Percentiles rank a stretch among this genome's conserved stretches.
Evolutionary conservation across 768 basidiomycete genomes (phyloP).

Genomic region (Lentinula guzmanii): DNA sequence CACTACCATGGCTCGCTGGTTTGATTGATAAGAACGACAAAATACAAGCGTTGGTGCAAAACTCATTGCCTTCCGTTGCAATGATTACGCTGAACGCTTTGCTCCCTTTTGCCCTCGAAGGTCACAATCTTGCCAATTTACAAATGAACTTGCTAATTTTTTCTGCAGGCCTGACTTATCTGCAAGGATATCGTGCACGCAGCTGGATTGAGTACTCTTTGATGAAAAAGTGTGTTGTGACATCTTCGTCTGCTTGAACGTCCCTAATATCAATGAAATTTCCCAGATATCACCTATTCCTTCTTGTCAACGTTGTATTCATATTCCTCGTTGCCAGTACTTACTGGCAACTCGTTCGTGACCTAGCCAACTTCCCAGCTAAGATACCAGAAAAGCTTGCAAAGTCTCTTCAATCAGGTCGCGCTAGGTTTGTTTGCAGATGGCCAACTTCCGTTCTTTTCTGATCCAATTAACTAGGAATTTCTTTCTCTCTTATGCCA

Average conservation of each 20-base stretch:
- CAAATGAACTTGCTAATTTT: constrained; percentile 2
- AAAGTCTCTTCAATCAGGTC: constrained; percentile 69
- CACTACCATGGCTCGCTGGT: constrained; percentile 80
- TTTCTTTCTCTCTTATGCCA: constrained; percentile 82
- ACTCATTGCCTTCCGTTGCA: constrained; percentile 86
- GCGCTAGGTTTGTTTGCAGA: constrained; percentile 45
- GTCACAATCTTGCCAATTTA: constrained; percentile 27
- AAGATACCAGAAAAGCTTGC: constrained; percentile 95
- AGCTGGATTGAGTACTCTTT: constrained; percentile 94
- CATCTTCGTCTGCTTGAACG: not conserved
- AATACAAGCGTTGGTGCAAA: constrained; percentile 86
- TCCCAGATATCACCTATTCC: constrained; percentile 85
- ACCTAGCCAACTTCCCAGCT: constrained; percentile 88
- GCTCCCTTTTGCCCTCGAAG: constrained; percentile 86
- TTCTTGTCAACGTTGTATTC: constrained; percentile 89
- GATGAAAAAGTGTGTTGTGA: constrained; percentile 70
- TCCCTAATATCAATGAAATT: constrained; percentile 3
- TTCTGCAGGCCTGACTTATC: constrained; percentile 61
- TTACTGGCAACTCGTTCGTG: constrained; percentile 85
- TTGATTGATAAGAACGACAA: constrained; percentile 79
- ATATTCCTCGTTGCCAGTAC: constrained; percentile 91
- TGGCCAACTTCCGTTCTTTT: constrained; percentile 7
- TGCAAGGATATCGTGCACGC: constrained; percentile 85
- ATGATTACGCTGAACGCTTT: constrained; percentile 87
- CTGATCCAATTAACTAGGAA: constrained; percentile 34